Evolutionary conservation across 331 rosid genomes (phyloP).

Genomic region (Cydonia oblonga): DNA sequence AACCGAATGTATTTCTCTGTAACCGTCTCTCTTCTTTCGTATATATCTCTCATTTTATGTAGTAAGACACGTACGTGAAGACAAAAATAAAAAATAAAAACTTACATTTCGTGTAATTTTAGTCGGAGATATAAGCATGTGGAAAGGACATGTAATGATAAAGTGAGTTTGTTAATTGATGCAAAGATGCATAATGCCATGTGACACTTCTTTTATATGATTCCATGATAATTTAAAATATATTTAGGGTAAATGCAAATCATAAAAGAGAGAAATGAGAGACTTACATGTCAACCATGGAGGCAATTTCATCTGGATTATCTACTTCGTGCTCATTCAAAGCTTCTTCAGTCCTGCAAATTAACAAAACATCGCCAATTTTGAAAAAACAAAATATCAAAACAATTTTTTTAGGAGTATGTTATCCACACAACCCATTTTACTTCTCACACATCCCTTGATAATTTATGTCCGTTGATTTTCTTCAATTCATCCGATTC

Average conservation of each 20-base stretch:
- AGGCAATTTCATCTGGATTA: constrained; percentile 77
- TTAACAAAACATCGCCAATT: too few relatives aligned
- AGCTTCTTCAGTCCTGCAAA: constrained; percentile 36
- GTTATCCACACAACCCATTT: too few relatives aligned
- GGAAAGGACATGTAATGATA: neutral
- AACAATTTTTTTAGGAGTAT: too few relatives aligned
- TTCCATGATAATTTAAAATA: neutral
- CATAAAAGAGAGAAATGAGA: constrained; percentile 6
- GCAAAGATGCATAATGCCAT: constrained; percentile 8
- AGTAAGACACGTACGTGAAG: too few relatives aligned
- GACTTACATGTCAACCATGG: constrained; percentile 65
- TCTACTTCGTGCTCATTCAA: constrained; percentile 62
- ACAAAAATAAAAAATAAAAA: too few relatives aligned
- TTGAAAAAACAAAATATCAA: too few relatives aligned
- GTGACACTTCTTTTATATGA: constrained; percentile 12
- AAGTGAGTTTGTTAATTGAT: neutral
- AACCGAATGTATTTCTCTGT: neutral
- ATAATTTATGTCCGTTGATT: too few relatives aligned
- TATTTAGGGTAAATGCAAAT: neutral
- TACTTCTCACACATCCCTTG: too few relatives aligned
- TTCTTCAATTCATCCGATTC: too few relatives aligned
- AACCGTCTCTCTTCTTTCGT: neutral
- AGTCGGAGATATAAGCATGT: too few relatives aligned
- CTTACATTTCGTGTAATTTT: too few relatives aligned
- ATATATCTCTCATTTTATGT: neutral